Evolutionary conservation across 148 eudicot genomes (phyloP).

Genomic region (Persicaria maculosa): DNA sequence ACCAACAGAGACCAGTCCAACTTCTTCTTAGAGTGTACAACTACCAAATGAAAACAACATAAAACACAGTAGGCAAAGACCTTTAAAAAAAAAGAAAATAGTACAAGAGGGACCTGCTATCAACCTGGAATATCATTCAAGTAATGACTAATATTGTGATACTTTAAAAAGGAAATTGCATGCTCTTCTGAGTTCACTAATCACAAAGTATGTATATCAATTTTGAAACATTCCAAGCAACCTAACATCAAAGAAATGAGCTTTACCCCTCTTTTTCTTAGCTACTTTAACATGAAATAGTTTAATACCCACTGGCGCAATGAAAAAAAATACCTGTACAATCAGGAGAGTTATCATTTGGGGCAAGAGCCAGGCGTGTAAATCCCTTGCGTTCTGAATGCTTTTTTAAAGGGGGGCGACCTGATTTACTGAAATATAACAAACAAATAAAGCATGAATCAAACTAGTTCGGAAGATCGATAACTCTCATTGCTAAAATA

Average conservation of each 20-base stretch:
- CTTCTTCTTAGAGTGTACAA: neutral
- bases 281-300: no score
- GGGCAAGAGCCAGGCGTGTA: slow-evolving; percentile 52
- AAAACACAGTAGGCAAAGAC: neutral
- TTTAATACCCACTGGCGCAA: slow-evolving; percentile 40
- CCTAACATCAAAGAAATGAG: no score
- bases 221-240: no score
- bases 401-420: slow-evolving; percentile 76
- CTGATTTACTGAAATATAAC: slow-evolving; percentile 59
- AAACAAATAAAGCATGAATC: slow-evolving; percentile 13
- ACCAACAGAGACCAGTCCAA: neutral
- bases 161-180: neutral
- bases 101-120: neutral
- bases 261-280: neutral
- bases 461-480: slow-evolving; percentile 7
- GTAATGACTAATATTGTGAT: neutral
- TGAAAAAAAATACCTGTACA: slow-evolving; percentile 47
- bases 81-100: neutral
- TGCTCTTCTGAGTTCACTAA: slow-evolving; percentile 33
- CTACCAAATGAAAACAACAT: neutral
- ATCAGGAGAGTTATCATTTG: slow-evolving; percentile 63
- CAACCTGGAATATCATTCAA: neutral
- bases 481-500: slow-evolving; percentile 1
- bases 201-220: neutral
- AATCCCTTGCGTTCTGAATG: slow-evolving; percentile 67